phyloP scores from a whole-genome alignment of 495 filamentous ascomycete genomes.

The Aspergillus carlsbadensis region DNA sequence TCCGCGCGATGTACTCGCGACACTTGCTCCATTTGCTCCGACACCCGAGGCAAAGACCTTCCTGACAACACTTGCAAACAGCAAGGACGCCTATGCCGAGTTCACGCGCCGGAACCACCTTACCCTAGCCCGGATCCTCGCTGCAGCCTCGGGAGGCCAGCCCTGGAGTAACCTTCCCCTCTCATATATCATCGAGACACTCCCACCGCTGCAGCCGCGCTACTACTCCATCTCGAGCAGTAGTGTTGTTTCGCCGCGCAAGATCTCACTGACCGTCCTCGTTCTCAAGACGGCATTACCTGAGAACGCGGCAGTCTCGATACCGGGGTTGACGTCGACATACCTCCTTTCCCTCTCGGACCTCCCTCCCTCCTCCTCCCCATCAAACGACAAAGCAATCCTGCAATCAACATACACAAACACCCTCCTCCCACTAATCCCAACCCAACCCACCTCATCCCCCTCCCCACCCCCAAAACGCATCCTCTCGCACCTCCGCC shows the following conservation, averaged over 20 bases:
- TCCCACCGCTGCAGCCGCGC: conserved; percentile 43
- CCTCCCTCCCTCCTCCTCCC: too few relatives aligned
- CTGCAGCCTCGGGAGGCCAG: conserved; percentile 12
- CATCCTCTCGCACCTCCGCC: conserved; percentile 42
- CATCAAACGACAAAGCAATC: conserved; percentile 25
- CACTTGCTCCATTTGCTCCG: conserved; percentile 46
- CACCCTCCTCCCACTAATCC: conserved; percentile 29
- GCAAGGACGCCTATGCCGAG: conserved; percentile 34
- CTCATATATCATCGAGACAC: conserved; percentile 44
- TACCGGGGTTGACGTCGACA: conserved; percentile 48
- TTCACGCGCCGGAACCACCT: conserved; percentile 34
- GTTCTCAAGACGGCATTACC: conserved; percentile 32
- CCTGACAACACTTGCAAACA: conserved; percentile 30
- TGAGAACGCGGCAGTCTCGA: conserved; percentile 23
- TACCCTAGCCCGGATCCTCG: conserved; percentile 41
- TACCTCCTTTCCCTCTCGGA: conserved; percentile 43
- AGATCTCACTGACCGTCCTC: conserved; percentile 43
- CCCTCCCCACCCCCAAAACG: conserved; percentile 14
- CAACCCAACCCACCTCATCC: too few relatives aligned
- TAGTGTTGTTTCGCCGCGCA: conserved; percentile 41
- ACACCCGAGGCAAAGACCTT: conserved; percentile 34
- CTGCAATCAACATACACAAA: conserved; percentile 29
- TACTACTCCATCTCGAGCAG: conserved; percentile 58
- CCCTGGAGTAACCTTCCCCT: conserved; percentile 42
- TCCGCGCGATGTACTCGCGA: conserved; percentile 40